Base-by-base conservation (phyloP, 2,329 filamentous ascomycete genomes). In the Ilyonectria robusta region DNA sequence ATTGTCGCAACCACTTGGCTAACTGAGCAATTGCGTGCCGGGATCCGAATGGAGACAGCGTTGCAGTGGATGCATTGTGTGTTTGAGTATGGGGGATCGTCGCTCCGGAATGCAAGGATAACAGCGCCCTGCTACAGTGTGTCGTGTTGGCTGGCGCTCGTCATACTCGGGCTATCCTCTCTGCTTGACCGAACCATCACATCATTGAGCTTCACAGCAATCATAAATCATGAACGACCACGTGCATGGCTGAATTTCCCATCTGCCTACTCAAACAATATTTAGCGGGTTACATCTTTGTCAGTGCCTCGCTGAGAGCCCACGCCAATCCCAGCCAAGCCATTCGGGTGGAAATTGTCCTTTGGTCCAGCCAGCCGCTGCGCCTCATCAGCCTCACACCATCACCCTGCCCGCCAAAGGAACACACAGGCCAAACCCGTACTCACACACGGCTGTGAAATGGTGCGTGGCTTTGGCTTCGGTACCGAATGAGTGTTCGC, bases 91-190 rank as follows among this genome's bases (percentile, higher is more conserved):
- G 29, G 26, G 11, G 21, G 48, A 33, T 51, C 23, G 26, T 15
- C 47, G 7, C 7, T n/a, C 17, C 8, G 37, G 19, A 8, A 13
- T 48, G 42, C 55, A 58, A 37, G 55, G 55, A 48, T 59, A 8
- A 3, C n/a, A 10, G 19, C 55, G 55, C 55, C 55, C 55, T 37
- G 42, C 42, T 59, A 11, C 40, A 48, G 55, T 59, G 6, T 13
- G 37, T 40, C n/a, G 13, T 13, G 11, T 40, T 17, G 37, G 23
- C 4, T 23, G 23, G 23, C 23, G 37, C 15, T 21, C 21, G 23
- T 50, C 17, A 51, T n/a, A 31, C 7, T 7, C 44, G 3, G 4
- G 3, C 48, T 31, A 51, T 33, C 26, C 29, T 8, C 17, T 51
- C 4, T 51, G 17, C 2, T 11, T 35, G 48, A 51, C 48, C 48